These are phyloP conservation scores for Millerozyma miso DNA, from an alignment of 805 yeast species.

Conservation along the genomic window DNA sequence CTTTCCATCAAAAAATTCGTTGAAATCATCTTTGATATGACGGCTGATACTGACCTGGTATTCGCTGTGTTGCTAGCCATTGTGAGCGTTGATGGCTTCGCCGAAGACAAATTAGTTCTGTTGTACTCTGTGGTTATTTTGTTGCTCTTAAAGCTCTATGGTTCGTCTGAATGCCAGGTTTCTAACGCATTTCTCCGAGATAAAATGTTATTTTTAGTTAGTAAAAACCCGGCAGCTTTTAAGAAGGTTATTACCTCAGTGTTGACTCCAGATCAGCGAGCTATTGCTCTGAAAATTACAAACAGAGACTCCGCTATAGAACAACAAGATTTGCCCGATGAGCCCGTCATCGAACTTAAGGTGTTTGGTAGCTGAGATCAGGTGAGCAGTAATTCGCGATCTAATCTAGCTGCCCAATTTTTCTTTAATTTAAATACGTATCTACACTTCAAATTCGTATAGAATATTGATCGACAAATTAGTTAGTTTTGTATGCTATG, in stretches of 20 bases:
- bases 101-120: constrained; percentile 25
- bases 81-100: constrained; percentile 4
- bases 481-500: not conserved
- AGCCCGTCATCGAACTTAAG: constrained; percentile 17
- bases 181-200: constrained; percentile 21
- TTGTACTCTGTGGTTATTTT: constrained; percentile 33
- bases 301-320: constrained; percentile 15
- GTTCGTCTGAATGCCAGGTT: not conserved
- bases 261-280: constrained; percentile 39
- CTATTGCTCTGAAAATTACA: constrained; percentile 40
- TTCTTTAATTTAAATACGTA: not conserved
- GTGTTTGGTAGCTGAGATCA: constrained; percentile 17
- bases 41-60: constrained; percentile 14
- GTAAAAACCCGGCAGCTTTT: constrained; percentile 42
- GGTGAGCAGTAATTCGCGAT: not conserved
- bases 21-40: constrained; percentile 5
- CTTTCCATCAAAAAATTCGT: constrained; percentile 37
- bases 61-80: not conserved
- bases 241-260: constrained; percentile 40
- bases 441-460: not conserved
- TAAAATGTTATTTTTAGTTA: constrained; percentile 45
- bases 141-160: constrained; percentile 27
- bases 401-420: not conserved
- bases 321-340: not conserved
- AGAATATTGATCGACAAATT: not conserved